These are phyloP conservation scores for Phytophthora meadii DNA, from an alignment of 352 stramenopile species.

Conservation along the genomic window DNA sequence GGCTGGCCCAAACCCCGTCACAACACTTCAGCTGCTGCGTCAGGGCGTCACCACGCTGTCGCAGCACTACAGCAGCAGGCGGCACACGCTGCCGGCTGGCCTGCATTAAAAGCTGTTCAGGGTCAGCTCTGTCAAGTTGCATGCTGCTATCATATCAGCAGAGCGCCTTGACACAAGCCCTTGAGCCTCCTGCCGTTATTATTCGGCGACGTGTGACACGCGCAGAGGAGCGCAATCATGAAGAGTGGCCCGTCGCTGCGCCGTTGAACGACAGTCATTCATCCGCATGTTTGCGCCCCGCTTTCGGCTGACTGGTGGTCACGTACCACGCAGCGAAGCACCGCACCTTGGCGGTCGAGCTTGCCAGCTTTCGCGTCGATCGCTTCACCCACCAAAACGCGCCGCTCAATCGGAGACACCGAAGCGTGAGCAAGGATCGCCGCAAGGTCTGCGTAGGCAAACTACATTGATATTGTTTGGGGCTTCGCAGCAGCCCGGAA, in stretches of 20 bases:
- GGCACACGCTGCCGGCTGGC: background rate
- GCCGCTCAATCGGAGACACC: background rate
- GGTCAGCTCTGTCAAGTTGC: no score
- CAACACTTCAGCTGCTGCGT: conserved; percentile 4
- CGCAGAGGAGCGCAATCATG: conserved; percentile 17
- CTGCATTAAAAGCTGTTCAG: background rate
- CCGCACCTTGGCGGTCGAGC: conserved; percentile 13
- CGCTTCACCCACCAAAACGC: conserved; percentile 21
- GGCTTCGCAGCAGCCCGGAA: conserved; percentile 8
- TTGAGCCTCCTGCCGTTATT: background rate
- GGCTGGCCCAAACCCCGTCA: conserved; percentile 1
- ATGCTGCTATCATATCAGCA: no score
- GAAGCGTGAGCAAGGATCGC: background rate
- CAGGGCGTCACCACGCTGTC: background rate
- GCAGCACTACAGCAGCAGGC: background rate
- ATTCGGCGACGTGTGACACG: conserved; percentile 16
- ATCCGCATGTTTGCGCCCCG: background rate
- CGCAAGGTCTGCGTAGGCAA: background rate
- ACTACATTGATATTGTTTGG: no score
- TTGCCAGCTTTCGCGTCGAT: background rate
- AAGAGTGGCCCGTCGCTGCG: background rate
- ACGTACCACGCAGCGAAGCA: conserved; percentile 24
- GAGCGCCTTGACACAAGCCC: no score
- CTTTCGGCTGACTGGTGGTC: background rate
- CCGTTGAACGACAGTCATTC: conserved; percentile 21